Evolutionary conservation across 495 filamentous ascomycete genomes (phyloP).

Genomic region (Hyaloscypha variabilis): DNA sequence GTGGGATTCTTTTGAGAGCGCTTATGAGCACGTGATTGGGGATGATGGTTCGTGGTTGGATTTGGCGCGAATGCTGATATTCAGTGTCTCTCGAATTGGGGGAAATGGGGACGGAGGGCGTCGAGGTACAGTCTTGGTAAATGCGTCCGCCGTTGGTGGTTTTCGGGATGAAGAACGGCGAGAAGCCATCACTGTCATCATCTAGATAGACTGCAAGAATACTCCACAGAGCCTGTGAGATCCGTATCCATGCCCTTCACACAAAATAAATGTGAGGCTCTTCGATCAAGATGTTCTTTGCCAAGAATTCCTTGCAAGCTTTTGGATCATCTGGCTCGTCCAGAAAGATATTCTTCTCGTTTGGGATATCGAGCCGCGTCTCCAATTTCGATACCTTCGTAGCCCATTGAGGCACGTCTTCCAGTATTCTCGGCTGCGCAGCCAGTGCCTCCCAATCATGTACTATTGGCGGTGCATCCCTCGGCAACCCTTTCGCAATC

Average conservation of each 20-base stretch:
- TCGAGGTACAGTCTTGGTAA: constrained; percentile 12
- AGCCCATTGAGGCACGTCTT: background rate
- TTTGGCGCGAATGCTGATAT: background rate
- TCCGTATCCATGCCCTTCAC: background rate
- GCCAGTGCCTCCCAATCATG: background rate
- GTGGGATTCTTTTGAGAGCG: constrained; percentile 1
- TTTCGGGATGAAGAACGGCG: constrained; percentile 5
- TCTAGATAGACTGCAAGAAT: background rate
- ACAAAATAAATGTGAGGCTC: background rate
- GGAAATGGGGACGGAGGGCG: background rate
- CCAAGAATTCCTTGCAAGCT: constrained; percentile 4
- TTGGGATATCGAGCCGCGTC: background rate
- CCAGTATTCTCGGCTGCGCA: background rate
- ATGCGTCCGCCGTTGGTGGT: constrained; percentile 7
- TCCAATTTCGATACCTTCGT: background rate
- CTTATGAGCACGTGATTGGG: constrained; percentile 22
- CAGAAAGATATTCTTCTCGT: background rate
- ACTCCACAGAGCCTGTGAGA: too few species aligned
- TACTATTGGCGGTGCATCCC: background rate
- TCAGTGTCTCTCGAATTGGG: background rate
- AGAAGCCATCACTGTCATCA: constrained; percentile 8
- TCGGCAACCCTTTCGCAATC: background rate
- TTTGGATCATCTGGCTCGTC: background rate
- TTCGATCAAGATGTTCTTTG: background rate
- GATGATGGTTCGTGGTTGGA: constrained; percentile 25